A percentile compares a stretch with the other conserved stretches of the same genome.
phyloP scores from a whole-genome alignment of 2,329 filamentous ascomycete species.

The Cordyceps cicadae region DNA sequence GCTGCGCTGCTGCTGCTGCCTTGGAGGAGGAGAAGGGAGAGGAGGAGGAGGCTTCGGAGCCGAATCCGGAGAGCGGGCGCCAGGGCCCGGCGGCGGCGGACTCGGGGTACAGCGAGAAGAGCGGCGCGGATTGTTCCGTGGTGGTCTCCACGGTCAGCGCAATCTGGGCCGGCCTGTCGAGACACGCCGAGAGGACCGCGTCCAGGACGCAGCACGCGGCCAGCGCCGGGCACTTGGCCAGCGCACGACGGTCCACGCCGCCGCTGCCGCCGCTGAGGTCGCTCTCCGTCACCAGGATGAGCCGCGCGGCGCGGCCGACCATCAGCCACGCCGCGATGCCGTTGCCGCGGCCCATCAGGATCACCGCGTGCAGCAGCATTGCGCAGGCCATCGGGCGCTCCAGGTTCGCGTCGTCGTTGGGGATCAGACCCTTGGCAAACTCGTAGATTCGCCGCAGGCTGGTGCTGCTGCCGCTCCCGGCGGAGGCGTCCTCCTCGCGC shows the following conservation, averaged over 20 bases:
- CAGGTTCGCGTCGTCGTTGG: slow-evolving; percentile 37
- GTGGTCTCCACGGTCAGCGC: slow-evolving; percentile 31
- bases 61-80: slow-evolving; percentile 42
- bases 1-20: not conserved
- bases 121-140: slow-evolving; percentile 36
- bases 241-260: not conserved
- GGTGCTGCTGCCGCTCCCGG: too few species aligned
- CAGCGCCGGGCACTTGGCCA: slow-evolving; percentile 20
- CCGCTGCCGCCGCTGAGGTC: slow-evolving; percentile 18
- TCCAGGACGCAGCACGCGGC: slow-evolving; percentile 58
- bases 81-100: slow-evolving; percentile 60
- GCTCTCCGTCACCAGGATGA: slow-evolving; percentile 22
- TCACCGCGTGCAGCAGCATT: slow-evolving; percentile 50
- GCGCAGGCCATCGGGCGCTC: slow-evolving; percentile 31
- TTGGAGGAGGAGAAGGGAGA: not conserved
- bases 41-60: slow-evolving; percentile 7
- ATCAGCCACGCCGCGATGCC: slow-evolving; percentile 54
- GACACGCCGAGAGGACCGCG: slow-evolving; percentile 43
- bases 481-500: not conserved
- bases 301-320: slow-evolving; percentile 52
- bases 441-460: slow-evolving; percentile 35
- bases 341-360: slow-evolving; percentile 53
- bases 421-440: slow-evolving; percentile 41
- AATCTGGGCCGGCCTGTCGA: slow-evolving; percentile 43
- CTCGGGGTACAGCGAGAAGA: slow-evolving; percentile 57